phyloP scores from a whole-genome alignment of 2,329 filamentous ascomycete species.

The Aspergillus flavus region DNA sequence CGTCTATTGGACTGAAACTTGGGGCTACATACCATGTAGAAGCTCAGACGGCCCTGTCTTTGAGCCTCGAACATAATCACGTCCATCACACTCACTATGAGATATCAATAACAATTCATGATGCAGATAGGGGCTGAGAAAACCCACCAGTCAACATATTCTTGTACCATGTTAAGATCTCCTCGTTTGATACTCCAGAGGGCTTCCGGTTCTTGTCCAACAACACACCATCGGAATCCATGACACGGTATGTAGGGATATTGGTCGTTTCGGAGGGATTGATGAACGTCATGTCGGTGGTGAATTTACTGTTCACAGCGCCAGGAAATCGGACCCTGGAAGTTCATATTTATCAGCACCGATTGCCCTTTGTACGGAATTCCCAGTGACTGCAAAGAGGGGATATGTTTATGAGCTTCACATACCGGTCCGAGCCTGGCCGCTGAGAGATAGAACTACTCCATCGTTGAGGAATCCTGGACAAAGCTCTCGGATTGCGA shows the following conservation, averaged over 20 bases:
- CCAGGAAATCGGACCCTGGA: constrained; percentile 75
- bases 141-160: constrained; percentile 62
- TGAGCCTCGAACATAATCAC: constrained; percentile 98
- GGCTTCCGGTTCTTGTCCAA: constrained; percentile 72
- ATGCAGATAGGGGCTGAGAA: too few relatives aligned
- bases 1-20: too few relatives aligned
- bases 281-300: constrained; percentile 74
- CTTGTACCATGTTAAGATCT: constrained; percentile 63
- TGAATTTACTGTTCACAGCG: constrained; percentile 94
- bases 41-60: constrained; percentile 87
- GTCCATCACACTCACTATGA: constrained; percentile 79
- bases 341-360: constrained; percentile 17
- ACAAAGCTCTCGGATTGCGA: constrained; percentile 4
- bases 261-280: constrained; percentile 71
- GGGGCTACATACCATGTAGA: constrained; percentile 77
- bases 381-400: neutral
- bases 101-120: neutral
- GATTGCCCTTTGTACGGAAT: neutral
- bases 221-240: constrained; percentile 84
- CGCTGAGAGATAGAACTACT: constrained; percentile 58
- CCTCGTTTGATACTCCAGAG: constrained; percentile 65
- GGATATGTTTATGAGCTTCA: constrained; percentile 3
- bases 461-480: constrained; percentile 45
- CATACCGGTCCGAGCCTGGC: constrained; percentile 62
- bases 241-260: constrained; percentile 87